These are phyloP conservation scores for Geotrichum ghanense DNA, from an alignment of 805 yeast species.

Conservation along the genomic window DNA sequence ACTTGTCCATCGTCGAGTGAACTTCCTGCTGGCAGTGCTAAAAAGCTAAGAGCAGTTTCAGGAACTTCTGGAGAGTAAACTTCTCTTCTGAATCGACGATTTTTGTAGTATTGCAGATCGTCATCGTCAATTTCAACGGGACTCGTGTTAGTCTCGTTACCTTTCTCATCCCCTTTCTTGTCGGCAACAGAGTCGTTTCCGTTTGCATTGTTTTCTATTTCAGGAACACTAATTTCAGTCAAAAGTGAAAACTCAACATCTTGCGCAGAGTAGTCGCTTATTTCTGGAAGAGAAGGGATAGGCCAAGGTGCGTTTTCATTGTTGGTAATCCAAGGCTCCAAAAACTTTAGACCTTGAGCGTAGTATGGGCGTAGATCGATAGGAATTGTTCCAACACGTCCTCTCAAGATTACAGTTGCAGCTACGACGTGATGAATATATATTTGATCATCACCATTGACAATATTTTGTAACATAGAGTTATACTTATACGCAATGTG, in stretches of 20 bases:
- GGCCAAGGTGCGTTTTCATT: constrained; percentile 49
- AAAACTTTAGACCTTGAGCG: constrained; percentile 48
- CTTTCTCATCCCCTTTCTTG: not conserved
- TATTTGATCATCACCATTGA: constrained; percentile 21
- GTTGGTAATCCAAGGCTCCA: constrained; percentile 49
- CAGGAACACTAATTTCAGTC: constrained; percentile 13
- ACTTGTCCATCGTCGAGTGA: constrained; percentile 17
- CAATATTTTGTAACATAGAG: constrained; percentile 15
- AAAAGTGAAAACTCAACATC: constrained; percentile 64
- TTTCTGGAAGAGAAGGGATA: constrained; percentile 56
- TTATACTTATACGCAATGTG: constrained; percentile 54
- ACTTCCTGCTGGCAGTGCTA: constrained; percentile 6
- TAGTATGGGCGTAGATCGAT: constrained; percentile 70
- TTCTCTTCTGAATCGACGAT: constrained; percentile 13
- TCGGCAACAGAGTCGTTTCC: not conserved
- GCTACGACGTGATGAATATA: constrained; percentile 63
- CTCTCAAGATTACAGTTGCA: constrained; percentile 72
- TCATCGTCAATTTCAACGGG: not conserved
- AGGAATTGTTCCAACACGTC: constrained; percentile 71
- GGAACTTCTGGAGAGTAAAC: not conserved
- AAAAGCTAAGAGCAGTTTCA: not conserved
- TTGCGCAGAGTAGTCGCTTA: constrained; percentile 49
- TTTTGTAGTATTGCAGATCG: constrained; percentile 13
- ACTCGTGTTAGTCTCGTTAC: not conserved
- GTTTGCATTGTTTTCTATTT: constrained; percentile 3